Conservation (phyloP, 345 rosid species). For the Ceriops tagal region DNA sequence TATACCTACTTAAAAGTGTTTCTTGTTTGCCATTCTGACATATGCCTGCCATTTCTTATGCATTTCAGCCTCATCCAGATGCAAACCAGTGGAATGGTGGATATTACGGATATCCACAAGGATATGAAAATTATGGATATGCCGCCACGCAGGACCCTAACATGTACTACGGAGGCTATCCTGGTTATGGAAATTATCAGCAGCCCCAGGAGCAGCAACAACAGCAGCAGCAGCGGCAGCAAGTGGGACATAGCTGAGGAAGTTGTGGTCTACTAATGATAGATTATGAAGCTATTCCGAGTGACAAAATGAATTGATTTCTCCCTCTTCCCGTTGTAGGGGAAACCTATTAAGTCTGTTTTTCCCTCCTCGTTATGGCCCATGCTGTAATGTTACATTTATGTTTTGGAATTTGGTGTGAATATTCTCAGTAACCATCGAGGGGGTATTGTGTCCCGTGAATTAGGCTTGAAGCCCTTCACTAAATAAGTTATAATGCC, state of each 20-base stretch:
- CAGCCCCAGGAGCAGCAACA: slow-evolving; percentile 46
- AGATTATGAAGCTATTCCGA: not conserved
- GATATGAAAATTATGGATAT: slow-evolving; percentile 77
- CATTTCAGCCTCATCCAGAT: slow-evolving; percentile 52
- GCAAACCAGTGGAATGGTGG: slow-evolving; percentile 58
- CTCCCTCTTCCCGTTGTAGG: no score
- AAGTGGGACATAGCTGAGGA: slow-evolving; percentile 58
- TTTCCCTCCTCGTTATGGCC: slow-evolving; percentile 1
- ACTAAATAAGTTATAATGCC: no score
- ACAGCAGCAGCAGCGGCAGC: slow-evolving; percentile 51
- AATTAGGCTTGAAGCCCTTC: no score
- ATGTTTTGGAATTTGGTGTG: no score
- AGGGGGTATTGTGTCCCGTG: no score
- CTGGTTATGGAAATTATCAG: slow-evolving; percentile 74
- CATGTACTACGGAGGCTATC: slow-evolving; percentile 75
- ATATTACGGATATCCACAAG: slow-evolving; percentile 69
- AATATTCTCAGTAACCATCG: no score
- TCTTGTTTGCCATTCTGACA: not conserved
- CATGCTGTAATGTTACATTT: not conserved
- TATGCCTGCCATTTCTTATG: not conserved
- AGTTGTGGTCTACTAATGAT: not conserved
- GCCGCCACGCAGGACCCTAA: slow-evolving; percentile 78
- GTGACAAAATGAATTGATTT: no score
- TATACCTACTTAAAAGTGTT: not conserved
- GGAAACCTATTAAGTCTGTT: slow-evolving; percentile 12